Conservation (phyloP, 495 filamentous ascomycete species). For the Hypoxylon fuscum region DNA sequence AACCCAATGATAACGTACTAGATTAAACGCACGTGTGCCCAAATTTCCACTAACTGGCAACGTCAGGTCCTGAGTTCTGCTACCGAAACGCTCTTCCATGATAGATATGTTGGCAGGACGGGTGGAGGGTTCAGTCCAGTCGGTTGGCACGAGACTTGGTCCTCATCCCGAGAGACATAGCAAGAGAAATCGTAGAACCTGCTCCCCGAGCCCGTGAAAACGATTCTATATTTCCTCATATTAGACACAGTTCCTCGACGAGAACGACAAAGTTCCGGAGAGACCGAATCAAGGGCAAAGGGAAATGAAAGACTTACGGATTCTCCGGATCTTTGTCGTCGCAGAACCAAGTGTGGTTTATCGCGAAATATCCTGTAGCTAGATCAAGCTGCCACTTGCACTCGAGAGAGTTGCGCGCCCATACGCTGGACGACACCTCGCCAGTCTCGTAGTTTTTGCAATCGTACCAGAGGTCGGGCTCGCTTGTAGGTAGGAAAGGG, state of each 20-base stretch:
- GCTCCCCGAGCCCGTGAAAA: conserved; percentile 26
- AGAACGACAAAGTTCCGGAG: no score
- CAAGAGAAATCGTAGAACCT: conserved; percentile 27
- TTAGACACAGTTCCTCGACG: background rate
- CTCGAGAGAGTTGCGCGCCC: conserved; percentile 21
- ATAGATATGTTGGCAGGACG: conserved; percentile 22
- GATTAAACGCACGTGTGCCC: no score
- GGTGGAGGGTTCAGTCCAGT: conserved; percentile 16
- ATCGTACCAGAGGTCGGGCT: conserved; percentile 27
- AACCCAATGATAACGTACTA: no score
- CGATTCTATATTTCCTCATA: conserved; percentile 9
- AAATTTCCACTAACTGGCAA: no score
- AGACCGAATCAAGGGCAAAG: background rate
- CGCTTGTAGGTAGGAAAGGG: conserved; percentile 19
- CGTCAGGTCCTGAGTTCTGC: conserved; percentile 7
- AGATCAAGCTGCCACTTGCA: conserved; percentile 38
- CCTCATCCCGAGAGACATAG: conserved; percentile 18
- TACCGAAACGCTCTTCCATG: conserved; percentile 22
- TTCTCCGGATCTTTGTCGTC: conserved; percentile 32
- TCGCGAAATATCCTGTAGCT: conserved; percentile 30
- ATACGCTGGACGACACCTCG: conserved; percentile 2
- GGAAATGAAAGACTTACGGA: conserved; percentile 19
- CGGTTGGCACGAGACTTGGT: conserved; percentile 13
- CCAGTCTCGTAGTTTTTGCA: conserved; percentile 21
- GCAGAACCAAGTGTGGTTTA: conserved; percentile 38